These are phyloP conservation scores for Herpotrichia juniperi DNA, from an alignment of 2,329 filamentous ascomycete genomes.

Conservation along the genomic window DNA sequence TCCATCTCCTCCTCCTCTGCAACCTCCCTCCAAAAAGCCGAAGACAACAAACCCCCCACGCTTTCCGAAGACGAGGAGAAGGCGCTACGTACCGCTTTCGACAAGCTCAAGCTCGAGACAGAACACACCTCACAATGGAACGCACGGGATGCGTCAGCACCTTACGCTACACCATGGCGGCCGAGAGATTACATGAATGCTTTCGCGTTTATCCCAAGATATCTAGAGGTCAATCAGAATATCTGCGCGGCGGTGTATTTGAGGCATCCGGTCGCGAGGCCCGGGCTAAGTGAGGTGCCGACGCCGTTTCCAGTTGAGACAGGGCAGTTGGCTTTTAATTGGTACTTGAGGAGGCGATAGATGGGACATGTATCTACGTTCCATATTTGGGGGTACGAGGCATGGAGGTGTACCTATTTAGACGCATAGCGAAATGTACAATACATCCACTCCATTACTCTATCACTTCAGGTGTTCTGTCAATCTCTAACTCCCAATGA, in stretches of 20 bases:
- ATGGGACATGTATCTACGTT: background rate
- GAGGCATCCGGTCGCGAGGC: constrained; percentile 87
- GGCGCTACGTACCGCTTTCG: constrained; percentile 63
- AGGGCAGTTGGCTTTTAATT: constrained; percentile 87
- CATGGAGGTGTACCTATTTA: background rate
- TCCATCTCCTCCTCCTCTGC: background rate
- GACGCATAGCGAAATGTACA: background rate
- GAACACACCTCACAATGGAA: constrained; percentile 69
- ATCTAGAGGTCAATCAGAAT: constrained; percentile 97
- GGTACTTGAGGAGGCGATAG: constrained; percentile 86
- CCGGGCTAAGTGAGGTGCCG: constrained; percentile 74
- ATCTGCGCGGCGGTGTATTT: constrained; percentile 96
- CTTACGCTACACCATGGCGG: constrained; percentile 89
- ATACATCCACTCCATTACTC: background rate
- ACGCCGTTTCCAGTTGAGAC: constrained; percentile 75
- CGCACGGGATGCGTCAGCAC: constrained; percentile 57
- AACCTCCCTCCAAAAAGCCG: background rate
- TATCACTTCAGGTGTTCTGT: too few species aligned
- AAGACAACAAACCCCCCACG: constrained; percentile 21
- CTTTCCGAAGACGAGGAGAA: constrained; percentile 61
- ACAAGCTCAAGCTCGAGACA: constrained; percentile 72
- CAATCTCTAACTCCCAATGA: too few species aligned
- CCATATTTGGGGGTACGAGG: background rate
- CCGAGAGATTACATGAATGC: constrained; percentile 86
- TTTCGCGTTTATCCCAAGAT: constrained; percentile 93